These are phyloP conservation scores for Primulina huaijiensis DNA, from an alignment of 257 asterid species.

Conservation along the genomic window DNA sequence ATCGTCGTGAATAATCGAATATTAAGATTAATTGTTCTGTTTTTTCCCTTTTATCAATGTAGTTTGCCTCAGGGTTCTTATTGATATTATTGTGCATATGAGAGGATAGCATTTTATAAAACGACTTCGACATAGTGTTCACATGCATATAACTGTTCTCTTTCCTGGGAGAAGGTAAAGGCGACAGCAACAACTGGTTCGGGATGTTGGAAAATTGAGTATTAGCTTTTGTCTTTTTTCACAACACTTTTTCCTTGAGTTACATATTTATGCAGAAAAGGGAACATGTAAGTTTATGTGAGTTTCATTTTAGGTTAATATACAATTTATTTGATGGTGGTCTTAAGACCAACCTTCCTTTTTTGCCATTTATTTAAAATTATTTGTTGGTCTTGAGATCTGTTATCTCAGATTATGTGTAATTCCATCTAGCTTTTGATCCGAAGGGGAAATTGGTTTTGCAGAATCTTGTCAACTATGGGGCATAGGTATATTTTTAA, in stretches of 20 bases:
- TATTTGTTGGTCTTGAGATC: slow-evolving; percentile 7
- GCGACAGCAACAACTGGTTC: too few species aligned
- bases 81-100: too few species aligned
- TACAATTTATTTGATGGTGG: slow-evolving; percentile 7
- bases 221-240: neutral
- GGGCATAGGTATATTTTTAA: slow-evolving; percentile 62
- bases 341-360: neutral
- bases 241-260: neutral
- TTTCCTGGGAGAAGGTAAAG: too few species aligned
- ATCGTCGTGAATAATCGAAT: too few species aligned
- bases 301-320: slow-evolving; percentile 1
- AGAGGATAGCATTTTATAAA: too few species aligned
- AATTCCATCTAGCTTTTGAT: slow-evolving; percentile 33
- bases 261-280: slow-evolving; percentile 6
- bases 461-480: slow-evolving; percentile 35
- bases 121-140: too few species aligned
- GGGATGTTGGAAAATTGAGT: too few species aligned
- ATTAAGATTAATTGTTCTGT: too few species aligned
- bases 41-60: too few species aligned
- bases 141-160: too few species aligned
- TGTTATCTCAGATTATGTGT: slow-evolving; percentile 18
- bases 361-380: slow-evolving; percentile 9
- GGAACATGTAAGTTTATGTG: neutral
- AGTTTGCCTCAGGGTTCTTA: too few species aligned
- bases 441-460: slow-evolving; percentile 16